A percentile compares a stretch with the other conserved stretches of the same genome.
Conservation (phyloP, 1,284 basidiomycete genomes). For the Fomitopsis schrenkii region DNA sequence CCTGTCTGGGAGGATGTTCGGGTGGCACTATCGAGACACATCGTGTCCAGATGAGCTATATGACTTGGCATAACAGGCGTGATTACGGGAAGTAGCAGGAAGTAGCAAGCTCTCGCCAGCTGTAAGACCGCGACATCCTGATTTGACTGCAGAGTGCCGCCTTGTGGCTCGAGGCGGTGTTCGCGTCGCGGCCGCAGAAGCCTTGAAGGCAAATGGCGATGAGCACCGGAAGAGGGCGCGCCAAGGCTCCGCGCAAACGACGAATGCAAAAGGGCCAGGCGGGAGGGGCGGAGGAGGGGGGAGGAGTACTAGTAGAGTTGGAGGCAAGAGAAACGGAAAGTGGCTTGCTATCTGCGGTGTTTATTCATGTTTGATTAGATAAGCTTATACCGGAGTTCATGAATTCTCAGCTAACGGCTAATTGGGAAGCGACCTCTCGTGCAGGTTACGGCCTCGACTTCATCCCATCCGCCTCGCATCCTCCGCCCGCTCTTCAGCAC, state of each 20-base stretch:
- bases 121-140: background rate
- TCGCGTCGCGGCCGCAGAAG: background rate
- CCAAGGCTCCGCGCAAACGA: background rate
- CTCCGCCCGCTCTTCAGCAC: background rate
- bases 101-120: background rate
- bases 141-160: background rate
- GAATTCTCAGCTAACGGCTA: constrained; percentile 3
- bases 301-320: background rate
- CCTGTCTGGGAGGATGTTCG: background rate
- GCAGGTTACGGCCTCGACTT: constrained; percentile 9
- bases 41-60: background rate
- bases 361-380: constrained; percentile 8
- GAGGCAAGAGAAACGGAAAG: background rate
- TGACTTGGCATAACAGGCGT: background rate
- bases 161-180: background rate
- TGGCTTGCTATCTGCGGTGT: background rate
- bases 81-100: background rate
- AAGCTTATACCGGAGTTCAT: background rate
- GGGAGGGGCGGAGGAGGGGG: background rate
- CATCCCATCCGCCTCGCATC: constrained; percentile 2
- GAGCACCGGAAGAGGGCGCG: background rate
- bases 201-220: background rate
- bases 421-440: constrained; percentile 1
- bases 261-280: background rate
- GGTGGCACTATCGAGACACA: background rate